Evolutionary conservation across 345 rosid species (phyloP).

Genomic region (Rhodomyrtus tomentosa): DNA sequence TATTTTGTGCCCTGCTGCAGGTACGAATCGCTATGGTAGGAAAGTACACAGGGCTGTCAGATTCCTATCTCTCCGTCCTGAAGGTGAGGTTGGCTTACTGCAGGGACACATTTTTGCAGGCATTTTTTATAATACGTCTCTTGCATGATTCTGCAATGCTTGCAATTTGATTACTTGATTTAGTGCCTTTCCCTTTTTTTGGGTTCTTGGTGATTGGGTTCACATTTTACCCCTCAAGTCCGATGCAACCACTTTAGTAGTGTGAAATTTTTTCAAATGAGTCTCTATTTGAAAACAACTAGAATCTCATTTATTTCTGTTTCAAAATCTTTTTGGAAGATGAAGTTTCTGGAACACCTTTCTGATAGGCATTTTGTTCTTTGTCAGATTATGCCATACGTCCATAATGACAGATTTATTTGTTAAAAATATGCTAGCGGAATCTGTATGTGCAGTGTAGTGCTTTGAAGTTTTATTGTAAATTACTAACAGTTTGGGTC

Average conservation of each 20-base stretch:
- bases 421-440: background rate
- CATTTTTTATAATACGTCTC: background rate
- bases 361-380: background rate
- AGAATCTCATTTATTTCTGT: background rate
- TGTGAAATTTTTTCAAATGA: background rate
- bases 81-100: slow-evolving; percentile 29
- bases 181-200: background rate
- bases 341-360: background rate
- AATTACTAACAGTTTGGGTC: background rate
- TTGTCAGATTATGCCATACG: background rate
- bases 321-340: background rate
- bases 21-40: slow-evolving; percentile 97
- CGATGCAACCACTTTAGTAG: background rate
- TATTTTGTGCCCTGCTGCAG: slow-evolving; percentile 21
- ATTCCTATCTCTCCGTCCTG: slow-evolving; percentile 78
- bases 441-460: background rate
- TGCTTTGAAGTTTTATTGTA: background rate
- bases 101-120: background rate
- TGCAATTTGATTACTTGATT: background rate
- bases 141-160: background rate
- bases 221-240: background rate
- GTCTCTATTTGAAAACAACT: background rate
- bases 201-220: background rate
- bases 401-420: background rate
- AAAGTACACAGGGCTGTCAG: slow-evolving; percentile 83